phyloP scores from a whole-genome alignment of 2,329 filamentous ascomycete genomes.

The Metarhizium guizhouense region DNA sequence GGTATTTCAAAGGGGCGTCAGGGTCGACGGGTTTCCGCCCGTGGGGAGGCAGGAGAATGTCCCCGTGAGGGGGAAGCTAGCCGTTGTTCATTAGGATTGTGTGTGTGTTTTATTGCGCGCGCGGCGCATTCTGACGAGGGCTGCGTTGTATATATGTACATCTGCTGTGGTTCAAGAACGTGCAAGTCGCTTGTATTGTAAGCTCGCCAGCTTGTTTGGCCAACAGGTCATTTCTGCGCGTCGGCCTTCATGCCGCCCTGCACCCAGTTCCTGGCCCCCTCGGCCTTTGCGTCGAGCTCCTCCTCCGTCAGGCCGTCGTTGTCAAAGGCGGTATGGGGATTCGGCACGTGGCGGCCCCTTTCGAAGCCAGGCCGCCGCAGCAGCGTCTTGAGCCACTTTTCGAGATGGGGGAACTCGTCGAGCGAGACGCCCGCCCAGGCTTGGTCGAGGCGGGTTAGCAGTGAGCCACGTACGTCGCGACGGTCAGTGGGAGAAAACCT shows the following conservation, averaged over 20 bases:
- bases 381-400: conserved; percentile 69
- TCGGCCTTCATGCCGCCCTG: conserved; percentile 61
- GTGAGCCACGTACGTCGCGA: too few species aligned
- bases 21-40: conserved; percentile 30
- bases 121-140: too few species aligned
- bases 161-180: too few species aligned
- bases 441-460: background rate
- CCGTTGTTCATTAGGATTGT: conserved; percentile 17
- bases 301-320: conserved; percentile 34
- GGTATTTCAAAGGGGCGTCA: conserved; percentile 51
- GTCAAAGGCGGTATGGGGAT: conserved; percentile 51
- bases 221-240: conserved; percentile 33
- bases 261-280: conserved; percentile 51
- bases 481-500: conserved; percentile 7
- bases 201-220: too few species aligned
- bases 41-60: conserved; percentile 28
- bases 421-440: conserved; percentile 44
- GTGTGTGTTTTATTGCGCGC: too few species aligned
- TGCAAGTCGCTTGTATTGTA: too few species aligned
- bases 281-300: conserved; percentile 48
- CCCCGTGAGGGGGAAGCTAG: conserved; percentile 28
- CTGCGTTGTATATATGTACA: too few species aligned
- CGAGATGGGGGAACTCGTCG: conserved; percentile 64
- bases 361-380: conserved; percentile 61
- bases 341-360: conserved; percentile 66